Evolutionary conservation across 2,329 filamentous ascomycete genomes (phyloP).

Genomic region (Pseudogymnoascus sp.): DNA sequence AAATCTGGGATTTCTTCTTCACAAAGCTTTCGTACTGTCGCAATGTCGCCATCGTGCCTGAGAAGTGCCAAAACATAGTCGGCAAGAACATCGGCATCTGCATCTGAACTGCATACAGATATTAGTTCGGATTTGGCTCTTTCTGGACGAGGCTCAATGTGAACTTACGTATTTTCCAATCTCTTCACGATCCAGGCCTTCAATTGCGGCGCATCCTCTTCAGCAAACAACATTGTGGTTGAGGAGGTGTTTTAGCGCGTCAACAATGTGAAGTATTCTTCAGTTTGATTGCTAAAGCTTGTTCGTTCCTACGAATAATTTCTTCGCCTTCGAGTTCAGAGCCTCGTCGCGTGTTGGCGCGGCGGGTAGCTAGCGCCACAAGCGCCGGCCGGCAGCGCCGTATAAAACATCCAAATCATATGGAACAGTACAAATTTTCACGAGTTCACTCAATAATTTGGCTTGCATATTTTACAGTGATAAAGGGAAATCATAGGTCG

Average conservation of each 20-base stretch:
- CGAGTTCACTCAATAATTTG: background rate
- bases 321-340: conserved; percentile 3
- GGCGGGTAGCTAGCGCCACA: conserved; percentile 5
- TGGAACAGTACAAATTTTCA: background rate
- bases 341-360: conserved; percentile 7
- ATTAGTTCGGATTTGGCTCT: conserved; percentile 13
- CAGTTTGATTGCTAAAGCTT: background rate
- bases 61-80: conserved; percentile 78
- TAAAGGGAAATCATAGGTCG: background rate
- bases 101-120: conserved; percentile 54
- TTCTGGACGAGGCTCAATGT: background rate
- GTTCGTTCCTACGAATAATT: background rate
- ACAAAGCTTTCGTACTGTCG: conserved; percentile 59
- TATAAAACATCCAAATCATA: background rate
- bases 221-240: conserved; percentile 50
- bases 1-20: conserved; percentile 69
- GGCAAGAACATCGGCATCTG: conserved; percentile 71
- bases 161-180: conserved; percentile 62
- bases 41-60: conserved; percentile 57
- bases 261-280: background rate
- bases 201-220: conserved; percentile 53
- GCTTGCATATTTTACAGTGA: background rate
- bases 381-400: background rate
- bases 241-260: background rate
- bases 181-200: conserved; percentile 73